A percentile compares a stretch with the other conserved stretches of the same genome.
These are phyloP conservation scores for Tuber calosporum DNA, from an alignment of 495 filamentous ascomycete species.

Conservation along the genomic window DNA sequence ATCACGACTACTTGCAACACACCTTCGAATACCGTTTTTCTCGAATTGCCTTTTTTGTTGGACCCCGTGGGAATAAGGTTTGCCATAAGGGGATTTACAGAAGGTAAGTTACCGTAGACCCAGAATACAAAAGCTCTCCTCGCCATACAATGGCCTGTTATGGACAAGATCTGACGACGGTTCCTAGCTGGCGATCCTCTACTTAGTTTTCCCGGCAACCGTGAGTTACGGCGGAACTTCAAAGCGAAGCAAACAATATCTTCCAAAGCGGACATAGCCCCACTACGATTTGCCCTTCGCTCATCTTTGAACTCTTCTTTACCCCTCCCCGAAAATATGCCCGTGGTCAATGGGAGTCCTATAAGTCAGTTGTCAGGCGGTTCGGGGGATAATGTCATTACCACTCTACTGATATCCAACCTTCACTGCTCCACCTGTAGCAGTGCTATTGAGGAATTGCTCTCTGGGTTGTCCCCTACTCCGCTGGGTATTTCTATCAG, in stretches of 20 bases:
- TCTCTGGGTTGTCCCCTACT: constrained; percentile 29
- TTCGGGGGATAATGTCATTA: constrained; percentile 29
- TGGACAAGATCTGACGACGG: neutral
- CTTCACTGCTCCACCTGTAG: constrained; percentile 38
- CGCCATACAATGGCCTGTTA: neutral
- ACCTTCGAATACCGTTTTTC: neutral
- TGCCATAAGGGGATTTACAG: neutral
- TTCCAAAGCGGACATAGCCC: neutral
- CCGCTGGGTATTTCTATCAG: constrained; percentile 29
- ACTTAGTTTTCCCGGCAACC: neutral
- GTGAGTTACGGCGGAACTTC: constrained; percentile 5
- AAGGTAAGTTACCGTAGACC: neutral
- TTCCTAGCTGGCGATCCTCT: neutral
- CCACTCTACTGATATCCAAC: constrained; percentile 32
- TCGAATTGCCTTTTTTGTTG: neutral
- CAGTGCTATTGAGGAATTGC: constrained; percentile 29
- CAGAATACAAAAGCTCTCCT: neutral
- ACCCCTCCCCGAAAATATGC: neutral
- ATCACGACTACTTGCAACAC: neutral
- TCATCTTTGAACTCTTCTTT: neutral
- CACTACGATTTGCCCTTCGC: neutral
- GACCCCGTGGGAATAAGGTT: neutral
- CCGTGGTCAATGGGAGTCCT: constrained; percentile 1
- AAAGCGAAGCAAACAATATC: constrained; percentile 13
- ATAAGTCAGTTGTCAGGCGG: constrained; percentile 6